Conservation (phyloP, 1,139 yeast species). For the Kazachstania sp. region DNA sequence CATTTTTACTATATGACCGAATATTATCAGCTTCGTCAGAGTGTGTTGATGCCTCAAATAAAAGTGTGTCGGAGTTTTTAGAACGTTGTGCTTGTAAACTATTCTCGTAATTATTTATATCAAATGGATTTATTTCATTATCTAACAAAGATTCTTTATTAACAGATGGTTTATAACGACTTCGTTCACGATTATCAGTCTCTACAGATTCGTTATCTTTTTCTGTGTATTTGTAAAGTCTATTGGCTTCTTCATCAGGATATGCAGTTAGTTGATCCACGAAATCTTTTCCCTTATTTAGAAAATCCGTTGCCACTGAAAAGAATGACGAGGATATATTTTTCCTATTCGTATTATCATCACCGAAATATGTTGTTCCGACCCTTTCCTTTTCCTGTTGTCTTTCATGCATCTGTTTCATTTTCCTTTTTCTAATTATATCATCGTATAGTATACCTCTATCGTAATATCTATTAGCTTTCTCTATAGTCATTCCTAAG, state of each 20-base stretch:
- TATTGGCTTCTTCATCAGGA: conserved; percentile 16
- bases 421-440: conserved; percentile 8
- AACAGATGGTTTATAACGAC: background rate
- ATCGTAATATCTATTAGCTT: conserved; percentile 19
- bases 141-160: background rate
- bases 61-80: background rate
- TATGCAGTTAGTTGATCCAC: conserved; percentile 21
- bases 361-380: conserved; percentile 3
- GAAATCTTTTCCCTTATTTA: conserved; percentile 24
- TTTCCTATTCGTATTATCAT: background rate
- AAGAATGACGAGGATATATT: conserved; percentile 6
- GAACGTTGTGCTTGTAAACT: background rate
- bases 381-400: background rate
- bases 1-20: background rate
- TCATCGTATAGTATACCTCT: conserved; percentile 25
- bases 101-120: background rate
- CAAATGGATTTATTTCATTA: conserved; percentile 1
- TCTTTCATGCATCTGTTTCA: conserved; percentile 2
- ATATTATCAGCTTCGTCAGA: background rate
- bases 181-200: background rate
- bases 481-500: conserved; percentile 19
- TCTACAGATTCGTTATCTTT: background rate
- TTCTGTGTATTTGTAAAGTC: conserved; percentile 8
- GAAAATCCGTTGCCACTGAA: conserved; percentile 19
- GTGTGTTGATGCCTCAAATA: background rate